A percentile compares a stretch with the other conserved stretches of the same genome.
These are phyloP conservation scores for Senecio squalidus DNA, from an alignment of 140 eudicot genomes.

Conservation along the genomic window DNA sequence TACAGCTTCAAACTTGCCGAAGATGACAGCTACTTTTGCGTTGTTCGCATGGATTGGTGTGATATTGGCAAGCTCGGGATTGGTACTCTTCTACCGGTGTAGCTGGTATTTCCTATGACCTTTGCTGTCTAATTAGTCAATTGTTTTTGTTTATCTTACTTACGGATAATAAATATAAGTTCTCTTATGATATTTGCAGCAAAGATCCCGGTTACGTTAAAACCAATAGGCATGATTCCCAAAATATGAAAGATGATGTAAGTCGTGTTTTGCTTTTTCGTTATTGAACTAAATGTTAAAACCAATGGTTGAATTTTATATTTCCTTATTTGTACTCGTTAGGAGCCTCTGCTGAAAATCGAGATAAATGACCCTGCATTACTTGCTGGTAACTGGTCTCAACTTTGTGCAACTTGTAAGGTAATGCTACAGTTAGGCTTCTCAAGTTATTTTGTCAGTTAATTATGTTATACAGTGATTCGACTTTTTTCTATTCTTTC, in stretches of 20 bases:
- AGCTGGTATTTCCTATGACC: conserved; percentile 51
- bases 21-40: conserved; percentile 67
- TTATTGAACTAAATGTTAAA: conserved; percentile 3
- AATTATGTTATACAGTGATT: neutral
- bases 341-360: conserved; percentile 92
- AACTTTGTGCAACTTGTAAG: conserved; percentile 98
- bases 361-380: conserved; percentile 79
- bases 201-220: conserved; percentile 96
- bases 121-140: neutral
- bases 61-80: conserved; percentile 58
- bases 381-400: conserved; percentile 97
- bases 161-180: neutral
- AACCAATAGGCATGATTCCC: conserved; percentile 67
- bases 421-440: conserved; percentile 25
- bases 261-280: conserved; percentile 20
- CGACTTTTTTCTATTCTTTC: neutral
- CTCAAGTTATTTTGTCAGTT: conserved; percentile 4
- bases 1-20: conserved; percentile 74
- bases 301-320: neutral
- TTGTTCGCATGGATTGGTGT: conserved; percentile 88
- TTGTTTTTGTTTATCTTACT: neutral
- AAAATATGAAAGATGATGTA: conserved; percentile 92
- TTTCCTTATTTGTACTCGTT: neutral
- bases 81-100: conserved; percentile 79
- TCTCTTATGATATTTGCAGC: conserved; percentile 39